Evolutionary conservation across 2,329 filamentous ascomycete genomes (phyloP).

Genomic region (Cyclaneusma minus): DNA sequence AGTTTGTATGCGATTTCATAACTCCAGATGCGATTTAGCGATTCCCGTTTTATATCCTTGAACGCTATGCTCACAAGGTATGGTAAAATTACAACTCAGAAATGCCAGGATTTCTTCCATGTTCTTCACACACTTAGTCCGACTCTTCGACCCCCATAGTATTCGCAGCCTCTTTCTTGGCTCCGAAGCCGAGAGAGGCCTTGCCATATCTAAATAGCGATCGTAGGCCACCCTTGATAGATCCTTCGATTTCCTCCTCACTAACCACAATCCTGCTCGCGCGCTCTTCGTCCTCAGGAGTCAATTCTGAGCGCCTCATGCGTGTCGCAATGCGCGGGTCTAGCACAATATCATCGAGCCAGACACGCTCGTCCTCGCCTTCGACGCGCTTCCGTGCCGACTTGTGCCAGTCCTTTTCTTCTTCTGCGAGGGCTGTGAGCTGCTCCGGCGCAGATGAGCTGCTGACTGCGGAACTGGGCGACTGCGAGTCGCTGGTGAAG

Average conservation of each 20-base stretch:
- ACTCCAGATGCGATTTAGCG: too few relatives aligned
- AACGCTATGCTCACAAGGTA: too few relatives aligned
- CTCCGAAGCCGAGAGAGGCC: slow-evolving; percentile 9
- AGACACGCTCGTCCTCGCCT: slow-evolving; percentile 51
- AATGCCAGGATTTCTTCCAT: too few relatives aligned
- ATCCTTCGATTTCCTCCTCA: slow-evolving; percentile 55
- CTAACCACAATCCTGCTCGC: slow-evolving; percentile 46
- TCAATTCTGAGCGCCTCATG: slow-evolving; percentile 68
- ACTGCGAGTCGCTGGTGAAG: too few relatives aligned
- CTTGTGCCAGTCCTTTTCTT: slow-evolving; percentile 77
- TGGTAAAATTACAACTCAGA: too few relatives aligned
- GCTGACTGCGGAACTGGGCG: slow-evolving; percentile 6
- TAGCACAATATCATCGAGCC: slow-evolving; percentile 58
- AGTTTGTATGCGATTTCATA: too few relatives aligned
- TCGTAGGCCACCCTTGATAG: slow-evolving; percentile 44
- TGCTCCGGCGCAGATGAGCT: slow-evolving; percentile 35
- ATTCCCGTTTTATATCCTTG: too few relatives aligned
- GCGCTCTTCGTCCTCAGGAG: slow-evolving; percentile 51
- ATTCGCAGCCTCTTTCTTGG: slow-evolving; percentile 8
- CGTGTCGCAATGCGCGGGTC: slow-evolving; percentile 61
- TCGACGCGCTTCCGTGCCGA: slow-evolving; percentile 44
- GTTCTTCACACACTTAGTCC: too few relatives aligned
- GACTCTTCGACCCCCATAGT: too few relatives aligned
- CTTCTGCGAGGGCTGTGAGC: slow-evolving; percentile 45
- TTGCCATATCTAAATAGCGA: slow-evolving; percentile 24